Percentiles rank a stretch among this genome's conserved stretches.
phyloP scores from a whole-genome alignment of 495 filamentous ascomycete genomes.

The Neurospora pannonica region DNA sequence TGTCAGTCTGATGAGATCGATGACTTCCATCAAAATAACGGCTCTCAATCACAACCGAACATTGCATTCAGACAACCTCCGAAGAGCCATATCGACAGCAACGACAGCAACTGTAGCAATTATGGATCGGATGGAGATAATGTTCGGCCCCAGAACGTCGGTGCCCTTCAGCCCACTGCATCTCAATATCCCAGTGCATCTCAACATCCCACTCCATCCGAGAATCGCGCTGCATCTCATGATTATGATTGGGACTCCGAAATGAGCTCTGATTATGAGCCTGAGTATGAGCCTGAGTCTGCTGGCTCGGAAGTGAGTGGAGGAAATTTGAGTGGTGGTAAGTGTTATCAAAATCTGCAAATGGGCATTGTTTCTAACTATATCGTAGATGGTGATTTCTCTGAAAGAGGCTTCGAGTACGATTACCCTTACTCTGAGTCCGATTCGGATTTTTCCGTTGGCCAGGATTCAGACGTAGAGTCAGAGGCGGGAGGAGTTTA shows the following conservation, averaged over 20 bases:
- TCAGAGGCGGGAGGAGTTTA: background rate
- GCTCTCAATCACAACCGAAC: background rate
- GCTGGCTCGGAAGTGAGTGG: constrained; percentile 17
- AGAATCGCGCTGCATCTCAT: background rate
- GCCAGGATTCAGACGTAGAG: background rate
- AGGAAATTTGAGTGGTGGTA: background rate
- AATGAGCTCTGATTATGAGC: constrained; percentile 6
- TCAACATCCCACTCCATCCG: background rate
- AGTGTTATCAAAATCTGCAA: background rate
- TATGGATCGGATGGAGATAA: background rate
- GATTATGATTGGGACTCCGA: background rate
- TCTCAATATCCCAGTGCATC: background rate
- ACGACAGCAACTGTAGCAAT: background rate
- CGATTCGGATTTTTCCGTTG: background rate
- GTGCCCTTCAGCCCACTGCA: background rate
- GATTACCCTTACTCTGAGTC: background rate
- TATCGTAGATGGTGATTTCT: background rate
- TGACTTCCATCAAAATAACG: constrained; percentile 21
- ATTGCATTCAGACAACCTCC: background rate
- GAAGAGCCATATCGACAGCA: background rate
- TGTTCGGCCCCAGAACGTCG: background rate
- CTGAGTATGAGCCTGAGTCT: constrained; percentile 6
- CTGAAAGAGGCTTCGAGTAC: background rate
- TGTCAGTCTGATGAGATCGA: constrained; percentile 10
- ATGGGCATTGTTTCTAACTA: background rate